Percentiles rank a stretch among this genome's conserved stretches.
These are phyloP conservation scores for Neospermospora avenae DNA, from an alignment of 2,329 filamentous ascomycete genomes.

Conservation along the genomic window DNA sequence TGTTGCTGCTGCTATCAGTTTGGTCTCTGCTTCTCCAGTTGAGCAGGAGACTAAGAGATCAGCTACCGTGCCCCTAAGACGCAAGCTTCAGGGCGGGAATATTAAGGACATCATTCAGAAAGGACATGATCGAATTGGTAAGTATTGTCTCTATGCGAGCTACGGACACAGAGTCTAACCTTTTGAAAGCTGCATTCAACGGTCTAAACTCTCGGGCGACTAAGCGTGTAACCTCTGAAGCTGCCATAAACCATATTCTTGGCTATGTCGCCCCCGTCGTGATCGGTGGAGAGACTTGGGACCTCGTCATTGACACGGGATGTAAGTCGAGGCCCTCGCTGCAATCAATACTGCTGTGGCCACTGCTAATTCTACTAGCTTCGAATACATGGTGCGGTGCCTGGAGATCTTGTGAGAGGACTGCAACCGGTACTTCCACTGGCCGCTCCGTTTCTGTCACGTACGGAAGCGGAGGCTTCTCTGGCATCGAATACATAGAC, in stretches of 20 bases:
- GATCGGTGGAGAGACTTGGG: constrained; percentile 28
- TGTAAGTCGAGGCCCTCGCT: constrained; percentile 20
- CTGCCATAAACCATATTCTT: constrained; percentile 31
- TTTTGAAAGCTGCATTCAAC: constrained; percentile 18
- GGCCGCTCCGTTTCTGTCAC: constrained; percentile 26
- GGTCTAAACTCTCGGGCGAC: constrained; percentile 9
- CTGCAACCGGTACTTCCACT: constrained; percentile 26
- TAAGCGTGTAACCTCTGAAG: constrained; percentile 19
- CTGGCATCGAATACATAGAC: constrained; percentile 32
- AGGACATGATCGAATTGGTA: constrained; percentile 27
- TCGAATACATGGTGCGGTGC: constrained; percentile 30
- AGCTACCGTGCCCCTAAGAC: constrained; percentile 25
- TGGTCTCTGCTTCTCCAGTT: constrained; percentile 29
- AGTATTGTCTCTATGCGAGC: neutral
- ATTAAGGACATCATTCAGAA: constrained; percentile 27
- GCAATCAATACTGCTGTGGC: neutral
- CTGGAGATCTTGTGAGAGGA: constrained; percentile 15
- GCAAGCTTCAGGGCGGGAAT: no score
- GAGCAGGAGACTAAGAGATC: constrained; percentile 22
- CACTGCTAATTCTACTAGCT: constrained; percentile 21
- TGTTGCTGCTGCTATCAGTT: constrained; percentile 26
- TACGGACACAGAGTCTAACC: neutral
- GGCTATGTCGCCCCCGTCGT: constrained; percentile 30
- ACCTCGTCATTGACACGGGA: constrained; percentile 34
- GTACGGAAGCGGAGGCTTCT: constrained; percentile 33